Base-by-base conservation (phyloP, 2,329 filamentous ascomycete species). In the Penicillium freii region DNA sequence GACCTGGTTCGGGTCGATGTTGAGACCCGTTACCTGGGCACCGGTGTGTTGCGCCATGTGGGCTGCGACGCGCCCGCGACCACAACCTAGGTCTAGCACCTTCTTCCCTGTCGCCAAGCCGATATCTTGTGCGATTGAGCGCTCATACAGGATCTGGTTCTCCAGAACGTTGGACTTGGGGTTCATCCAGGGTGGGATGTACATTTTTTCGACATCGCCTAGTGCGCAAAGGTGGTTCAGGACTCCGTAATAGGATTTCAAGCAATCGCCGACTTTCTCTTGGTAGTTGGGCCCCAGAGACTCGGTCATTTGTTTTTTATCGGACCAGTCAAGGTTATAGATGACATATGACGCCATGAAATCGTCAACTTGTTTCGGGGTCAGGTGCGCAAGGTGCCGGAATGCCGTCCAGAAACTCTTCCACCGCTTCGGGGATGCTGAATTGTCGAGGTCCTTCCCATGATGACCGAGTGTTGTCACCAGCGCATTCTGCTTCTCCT, bases 141-240 rank as follows among this genome's bases (percentile, higher is more conserved):
- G 78, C 67, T 83, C 81, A 61, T 80, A 81, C 15, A 82, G 74
- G 46, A 82, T 72, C 69, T 83, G 81, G 61, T 83, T 83, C 62
- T 81, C 80, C 11, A 77, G 69, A 0, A 82, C 79, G 1, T 75
- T 78, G 5, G 78, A 78, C 58, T 78, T 77, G 63, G 73, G 75
- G 67, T 81, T 80, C 79, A 83, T 81, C 51, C 80, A 74, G 2
- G 81, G 81, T 13, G 81, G 81, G 54, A 83, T 82, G 66, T 83
- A 83, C 81, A 83, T 83, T 70, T 83, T 83, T 65, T 83, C 81
- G n/a, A 83, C 80, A 43, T 82, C 79, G 34, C 81, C 81, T 11
- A 83, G 75, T 27, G 80, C 81, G 66, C 81, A 83, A 11, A 83
- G 76, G 56, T 83, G 81, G 65, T 83, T 83, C 33, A 83, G 70